Conservation (phyloP, 352 stramenopile genomes). For the Globisporangium perplexum region DNA sequence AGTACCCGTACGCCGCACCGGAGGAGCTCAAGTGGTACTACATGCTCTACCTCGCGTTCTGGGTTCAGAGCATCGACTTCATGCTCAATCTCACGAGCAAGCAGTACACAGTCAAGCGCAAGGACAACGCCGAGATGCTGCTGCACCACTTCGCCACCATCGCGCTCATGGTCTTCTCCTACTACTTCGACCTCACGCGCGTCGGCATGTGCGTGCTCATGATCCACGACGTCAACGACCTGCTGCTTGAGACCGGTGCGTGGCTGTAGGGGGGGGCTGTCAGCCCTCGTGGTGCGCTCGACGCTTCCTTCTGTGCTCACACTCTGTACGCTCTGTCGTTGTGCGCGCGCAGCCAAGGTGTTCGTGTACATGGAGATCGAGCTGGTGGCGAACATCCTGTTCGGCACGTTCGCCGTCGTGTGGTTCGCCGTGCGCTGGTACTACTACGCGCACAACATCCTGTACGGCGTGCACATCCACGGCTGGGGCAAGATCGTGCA, state of each 20-base stretch:
- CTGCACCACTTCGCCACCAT: constrained; percentile 76
- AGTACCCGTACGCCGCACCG: constrained; percentile 37
- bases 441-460: constrained; percentile 73
- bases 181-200: constrained; percentile 64
- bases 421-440: constrained; percentile 73
- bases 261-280: constrained; percentile 9
- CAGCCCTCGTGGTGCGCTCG: not conserved
- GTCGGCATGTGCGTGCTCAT: constrained; percentile 73
- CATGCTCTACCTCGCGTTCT: constrained; percentile 81
- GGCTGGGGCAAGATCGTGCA: constrained; percentile 48
- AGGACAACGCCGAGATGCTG: constrained; percentile 80
- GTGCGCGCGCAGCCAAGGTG: constrained; percentile 43
- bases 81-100: constrained; percentile 80
- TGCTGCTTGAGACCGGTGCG: constrained; percentile 61
- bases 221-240: constrained; percentile 79
- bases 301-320: too few species aligned
- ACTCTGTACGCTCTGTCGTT: not conserved
- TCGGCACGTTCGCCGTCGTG: constrained; percentile 56
- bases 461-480: constrained; percentile 48
- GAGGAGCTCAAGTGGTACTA: constrained; percentile 77
- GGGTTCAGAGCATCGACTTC: constrained; percentile 80
- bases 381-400: constrained; percentile 61
- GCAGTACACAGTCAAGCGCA: constrained; percentile 79
- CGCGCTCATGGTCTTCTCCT: constrained; percentile 73
- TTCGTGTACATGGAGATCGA: constrained; percentile 75